Evolutionary conservation across 495 filamentous ascomycete genomes (phyloP).

Genomic region (Pyrenula massariospora): DNA sequence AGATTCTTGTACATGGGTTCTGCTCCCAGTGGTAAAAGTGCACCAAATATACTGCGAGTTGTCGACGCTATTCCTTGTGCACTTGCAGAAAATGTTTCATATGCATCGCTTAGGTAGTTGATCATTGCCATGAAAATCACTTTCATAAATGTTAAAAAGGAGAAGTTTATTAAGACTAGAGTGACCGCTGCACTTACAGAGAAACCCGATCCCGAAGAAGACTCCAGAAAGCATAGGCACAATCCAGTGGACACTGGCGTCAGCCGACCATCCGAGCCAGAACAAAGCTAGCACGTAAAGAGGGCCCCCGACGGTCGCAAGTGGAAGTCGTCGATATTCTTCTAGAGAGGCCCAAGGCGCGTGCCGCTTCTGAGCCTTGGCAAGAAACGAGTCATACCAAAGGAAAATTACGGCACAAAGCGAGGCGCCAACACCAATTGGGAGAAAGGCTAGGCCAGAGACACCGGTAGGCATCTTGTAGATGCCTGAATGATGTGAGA

Average conservation of each 20-base stretch:
- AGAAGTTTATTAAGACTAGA: background rate
- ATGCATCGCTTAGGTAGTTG: conserved; percentile 67
- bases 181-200: conserved; percentile 41
- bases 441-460: conserved; percentile 12
- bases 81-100: conserved; percentile 48
- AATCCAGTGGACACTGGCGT: conserved; percentile 44
- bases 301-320: conserved; percentile 52
- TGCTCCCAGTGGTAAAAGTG: conserved; percentile 34
- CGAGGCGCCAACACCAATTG: conserved; percentile 1
- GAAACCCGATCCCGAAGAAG: conserved; percentile 54
- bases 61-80: conserved; percentile 50
- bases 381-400: conserved; percentile 12
- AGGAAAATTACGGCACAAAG: conserved; percentile 7
- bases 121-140: conserved; percentile 35
- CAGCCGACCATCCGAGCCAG: conserved; percentile 61
- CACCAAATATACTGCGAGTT: conserved; percentile 49
- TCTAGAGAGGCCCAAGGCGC: conserved; percentile 18
- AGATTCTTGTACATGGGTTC: conserved; percentile 28
- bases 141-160: background rate
- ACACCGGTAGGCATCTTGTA: conserved; percentile 8
- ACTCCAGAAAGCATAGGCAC: conserved; percentile 55
- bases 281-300: conserved; percentile 53
- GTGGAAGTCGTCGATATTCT: conserved; percentile 51
- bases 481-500: background rate
- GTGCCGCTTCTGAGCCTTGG: conserved; percentile 9